Evolutionary conservation across 108 stramenopile genomes (phyloP), one percentile per base, ranked within the genome.

Genomic region (Discostella stelligeroides): DNA sequence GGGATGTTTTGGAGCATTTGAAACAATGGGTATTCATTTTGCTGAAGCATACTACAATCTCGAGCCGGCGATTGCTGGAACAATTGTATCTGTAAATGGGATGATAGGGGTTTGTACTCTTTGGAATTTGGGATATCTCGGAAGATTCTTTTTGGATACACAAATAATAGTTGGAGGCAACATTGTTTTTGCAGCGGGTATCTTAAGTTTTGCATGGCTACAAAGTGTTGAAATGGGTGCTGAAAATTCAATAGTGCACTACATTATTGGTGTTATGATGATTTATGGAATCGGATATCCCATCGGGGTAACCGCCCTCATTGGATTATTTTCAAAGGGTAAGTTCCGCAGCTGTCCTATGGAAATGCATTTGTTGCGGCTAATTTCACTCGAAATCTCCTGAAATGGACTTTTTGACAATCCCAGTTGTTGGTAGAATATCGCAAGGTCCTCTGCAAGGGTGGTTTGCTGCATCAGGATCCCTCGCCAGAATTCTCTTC

Each of bases 261-360:
- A 85, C 49, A 20, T 73, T 62, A 9, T 85, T 61, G 89, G 94
- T 21, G 87, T 98, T n/a, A 88, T 96, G 61, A 82, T 96, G 63
- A 92, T 97, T 68, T 98, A 97, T 83, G 67, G 83, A 13, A 71
- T 97, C 59, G 98, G 96, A 29, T 98, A 97, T 75, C 98, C 98
- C 49, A 85, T 98, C 42, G 96, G 97, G 12, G 96, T 97, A 80
- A 97, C 96, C 7, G 95, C 98, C 7, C 89, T 97, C 9, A 97
- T 98, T 84, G 96, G 98, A 18, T 63, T 97, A 27, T 98, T 97
- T 75, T 95, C 95, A 15, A 98, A 98, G 80, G 85, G 91, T 92
- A 67, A 72, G 86, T 84, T 12, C 14, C 0, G 28, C 24, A 0
- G 5, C 11, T 29, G 13, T 54, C 25, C 25, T 27, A 54, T 54